phyloP scores from a whole-genome alignment of 2,329 filamentous ascomycete genomes.

The Phyllosticta citribraziliensis region DNA sequence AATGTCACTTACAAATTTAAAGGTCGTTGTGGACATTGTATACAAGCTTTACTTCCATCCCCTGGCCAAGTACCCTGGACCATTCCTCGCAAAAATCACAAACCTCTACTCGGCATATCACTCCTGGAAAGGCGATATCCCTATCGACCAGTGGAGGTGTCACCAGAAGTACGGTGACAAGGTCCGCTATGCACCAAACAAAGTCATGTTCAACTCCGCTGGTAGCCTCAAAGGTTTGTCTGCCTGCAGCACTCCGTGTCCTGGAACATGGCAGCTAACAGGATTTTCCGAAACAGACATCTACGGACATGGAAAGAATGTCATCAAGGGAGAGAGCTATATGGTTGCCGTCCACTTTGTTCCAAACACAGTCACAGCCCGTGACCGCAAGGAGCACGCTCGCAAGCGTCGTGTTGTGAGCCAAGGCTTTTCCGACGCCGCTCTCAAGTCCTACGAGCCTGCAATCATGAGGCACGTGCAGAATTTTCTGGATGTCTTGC shows the following conservation, averaged over 20 bases:
- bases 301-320: constrained; percentile 4
- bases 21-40: constrained; percentile 16
- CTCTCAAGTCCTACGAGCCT: constrained; percentile 25
- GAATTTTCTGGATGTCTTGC: not conserved
- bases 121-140: constrained; percentile 63
- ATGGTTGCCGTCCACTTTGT: constrained; percentile 31
- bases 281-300: not conserved
- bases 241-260: not conserved
- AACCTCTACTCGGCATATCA: constrained; percentile 45
- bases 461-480: constrained; percentile 1
- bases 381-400: constrained; percentile 37
- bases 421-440: constrained; percentile 37
- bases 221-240: constrained; percentile 32
- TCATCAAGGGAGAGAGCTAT: constrained; percentile 9
- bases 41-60: constrained; percentile 36
- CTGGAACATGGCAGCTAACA: not conserved
- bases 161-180: constrained; percentile 61
- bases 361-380: constrained; percentile 35
- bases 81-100: constrained; percentile 28
- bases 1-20: not conserved
- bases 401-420: constrained; percentile 37
- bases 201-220: constrained; percentile 65
- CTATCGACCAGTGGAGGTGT: constrained; percentile 60
- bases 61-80: constrained; percentile 34
- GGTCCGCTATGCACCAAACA: constrained; percentile 72